These are phyloP conservation scores for Astragalus glycyphyllos DNA, from an alignment of 306 rosid genomes.

Conservation along the genomic window DNA sequence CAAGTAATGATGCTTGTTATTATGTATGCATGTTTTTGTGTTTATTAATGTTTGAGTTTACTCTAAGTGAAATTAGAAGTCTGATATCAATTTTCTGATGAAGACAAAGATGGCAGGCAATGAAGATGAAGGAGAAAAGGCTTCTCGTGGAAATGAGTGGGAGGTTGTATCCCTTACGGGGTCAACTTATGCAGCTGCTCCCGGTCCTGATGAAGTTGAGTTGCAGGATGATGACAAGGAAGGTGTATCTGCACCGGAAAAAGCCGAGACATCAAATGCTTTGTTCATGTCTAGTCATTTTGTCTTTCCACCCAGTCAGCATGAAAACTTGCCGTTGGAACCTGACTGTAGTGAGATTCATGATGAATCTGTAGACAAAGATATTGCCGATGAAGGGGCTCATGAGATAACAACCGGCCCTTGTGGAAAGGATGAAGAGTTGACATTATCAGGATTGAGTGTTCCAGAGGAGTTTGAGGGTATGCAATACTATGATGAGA, in stretches of 20 bases:
- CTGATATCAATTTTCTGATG: constrained; percentile 39
- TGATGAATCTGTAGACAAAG: constrained; percentile 56
- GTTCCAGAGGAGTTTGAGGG: constrained; percentile 69
- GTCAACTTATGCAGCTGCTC: constrained; percentile 92
- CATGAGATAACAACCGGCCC: constrained; percentile 53
- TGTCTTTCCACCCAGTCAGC: constrained; percentile 81
- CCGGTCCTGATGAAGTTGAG: constrained; percentile 66
- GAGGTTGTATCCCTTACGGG: constrained; percentile 96
- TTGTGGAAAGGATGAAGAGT: constrained; percentile 71
- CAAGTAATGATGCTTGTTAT: neutral
- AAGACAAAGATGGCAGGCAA: constrained; percentile 73
- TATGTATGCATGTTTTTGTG: constrained; percentile 2
- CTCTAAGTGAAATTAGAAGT: constrained; percentile 30
- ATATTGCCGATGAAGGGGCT: constrained; percentile 51
- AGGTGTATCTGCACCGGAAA: constrained; percentile 43
- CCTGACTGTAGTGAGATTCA: constrained; percentile 54
- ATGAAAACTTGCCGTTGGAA: constrained; percentile 87
- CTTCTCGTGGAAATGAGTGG: constrained; percentile 89
- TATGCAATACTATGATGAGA: constrained; percentile 59
- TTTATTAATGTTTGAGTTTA: constrained; percentile 27
- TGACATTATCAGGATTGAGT: constrained; percentile 57
- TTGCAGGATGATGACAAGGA: constrained; percentile 54
- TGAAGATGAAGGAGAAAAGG: constrained; percentile 66
- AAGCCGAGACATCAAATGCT: constrained; percentile 79
- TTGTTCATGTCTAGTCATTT: constrained; percentile 92